Conservation (phyloP, 1,284 basidiomycete genomes). For the Rhodotorula mucilaginosa region DNA sequence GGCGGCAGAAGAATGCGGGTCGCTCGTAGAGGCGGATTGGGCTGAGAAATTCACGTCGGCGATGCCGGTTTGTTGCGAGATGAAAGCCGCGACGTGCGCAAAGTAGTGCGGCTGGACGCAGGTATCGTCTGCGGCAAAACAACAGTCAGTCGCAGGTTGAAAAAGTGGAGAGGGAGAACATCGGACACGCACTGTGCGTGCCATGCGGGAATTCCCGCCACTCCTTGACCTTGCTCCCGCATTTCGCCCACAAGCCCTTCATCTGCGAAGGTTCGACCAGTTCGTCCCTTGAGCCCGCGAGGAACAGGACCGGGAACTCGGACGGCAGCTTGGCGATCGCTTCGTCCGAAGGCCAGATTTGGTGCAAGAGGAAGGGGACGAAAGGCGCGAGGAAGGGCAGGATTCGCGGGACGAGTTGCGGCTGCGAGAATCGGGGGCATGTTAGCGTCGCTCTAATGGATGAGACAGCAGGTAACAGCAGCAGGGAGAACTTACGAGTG, state of each 20-base stretch:
- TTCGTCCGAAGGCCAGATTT: constrained; percentile 65
- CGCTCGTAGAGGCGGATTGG: background rate
- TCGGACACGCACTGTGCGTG: constrained; percentile 30
- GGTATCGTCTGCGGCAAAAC: constrained; percentile 30
- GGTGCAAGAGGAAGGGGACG: constrained; percentile 72
- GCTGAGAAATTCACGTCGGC: constrained; percentile 4
- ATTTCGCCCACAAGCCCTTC: constrained; percentile 67
- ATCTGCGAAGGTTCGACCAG: constrained; percentile 84
- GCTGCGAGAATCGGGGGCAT: constrained; percentile 43
- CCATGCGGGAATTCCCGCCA: constrained; percentile 42
- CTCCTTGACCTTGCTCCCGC: constrained; percentile 54
- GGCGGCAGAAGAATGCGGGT: background rate
- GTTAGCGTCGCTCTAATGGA: background rate
- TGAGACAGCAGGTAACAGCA: background rate
- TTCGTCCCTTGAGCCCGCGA: constrained; percentile 74
- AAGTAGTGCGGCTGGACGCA: constrained; percentile 38
- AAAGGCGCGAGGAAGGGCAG: constrained; percentile 75
- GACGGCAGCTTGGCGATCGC: constrained; percentile 40
- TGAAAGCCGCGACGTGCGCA: constrained; percentile 21
- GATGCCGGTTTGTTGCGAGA: constrained; percentile 8
- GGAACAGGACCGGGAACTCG: constrained; percentile 76
- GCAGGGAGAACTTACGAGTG: constrained; percentile 52
- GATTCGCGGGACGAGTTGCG: constrained; percentile 72
- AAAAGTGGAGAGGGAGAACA: too few relatives aligned
- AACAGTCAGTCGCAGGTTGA: background rate